Base-by-base conservation (phyloP, 352 stramenopile genomes). In the Phytophthora quininea region DNA sequence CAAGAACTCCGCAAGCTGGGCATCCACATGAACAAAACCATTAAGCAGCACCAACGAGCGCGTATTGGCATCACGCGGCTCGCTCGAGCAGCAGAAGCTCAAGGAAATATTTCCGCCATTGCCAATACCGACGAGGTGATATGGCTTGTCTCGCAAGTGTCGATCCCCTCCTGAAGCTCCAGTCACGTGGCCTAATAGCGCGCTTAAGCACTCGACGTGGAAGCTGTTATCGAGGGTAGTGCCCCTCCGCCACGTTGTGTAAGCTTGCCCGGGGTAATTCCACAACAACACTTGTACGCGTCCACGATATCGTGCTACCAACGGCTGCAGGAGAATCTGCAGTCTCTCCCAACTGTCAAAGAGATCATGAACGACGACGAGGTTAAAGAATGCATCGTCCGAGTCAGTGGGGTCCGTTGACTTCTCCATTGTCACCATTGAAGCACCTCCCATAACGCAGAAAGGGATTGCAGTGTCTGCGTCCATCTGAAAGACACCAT, bases 261-360 rank as follows among this genome's bases (percentile, higher is more conserved):
- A 98, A 0, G 96, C 96, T 71, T 99, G 96, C 8, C 96, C 96
- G 0, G 96, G 96, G 73, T 98, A 98, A 74, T 99, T 99, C 93
- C 96, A 99, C 15, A 99, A 58, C 24, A 99, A 73, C 24, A 97
- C 86, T 68, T 97, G 86, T 5, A 89, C 67, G 8, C 77, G 73
- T 15, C 94, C 96, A 32, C 82, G 70, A 80, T 98, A 98, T 24
- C 90, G 80, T 29, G 82, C 64, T 19, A 98, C 69, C 56, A 99
- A 81, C 19, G 92, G 88, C 46, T 90, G 81, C 8, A 99, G 80
- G 45, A 98, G 79, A 76, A 99, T 98, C 69, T 98, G 93, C 69
- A 98, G 74, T 5, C 90, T 77, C 68, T 98, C 96, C 77, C 88
- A 97, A 40, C 91, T 98, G 58, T 98, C 96, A 61, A 98, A 99